Conservation (phyloP, 176 grass and related monocot genomes). For the Aegilops sharonensis region DNA sequence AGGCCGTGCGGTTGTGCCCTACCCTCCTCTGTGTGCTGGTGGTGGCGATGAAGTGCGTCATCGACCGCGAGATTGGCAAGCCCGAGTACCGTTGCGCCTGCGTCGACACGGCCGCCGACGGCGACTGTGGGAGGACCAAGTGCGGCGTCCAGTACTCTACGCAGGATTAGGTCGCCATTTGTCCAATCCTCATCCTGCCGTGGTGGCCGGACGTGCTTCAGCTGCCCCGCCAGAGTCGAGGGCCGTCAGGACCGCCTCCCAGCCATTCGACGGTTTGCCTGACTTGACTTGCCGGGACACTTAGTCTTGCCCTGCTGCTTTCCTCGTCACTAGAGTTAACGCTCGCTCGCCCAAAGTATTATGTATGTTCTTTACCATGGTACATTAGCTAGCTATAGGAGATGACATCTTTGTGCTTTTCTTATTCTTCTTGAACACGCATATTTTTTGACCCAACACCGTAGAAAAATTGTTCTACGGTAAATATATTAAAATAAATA, state of each 20-base stretch:
- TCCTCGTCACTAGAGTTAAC: slow-evolving; percentile 72
- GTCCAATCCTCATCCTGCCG: slow-evolving; percentile 52
- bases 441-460: neutral
- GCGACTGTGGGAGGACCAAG: slow-evolving; percentile 21
- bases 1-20: no score
- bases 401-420: neutral
- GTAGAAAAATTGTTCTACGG: no score
- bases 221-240: slow-evolving; percentile 56
- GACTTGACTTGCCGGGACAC: slow-evolving; percentile 43
- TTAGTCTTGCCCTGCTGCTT: slow-evolving; percentile 46
- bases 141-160: slow-evolving; percentile 54
- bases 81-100: neutral
- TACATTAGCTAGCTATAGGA: neutral
- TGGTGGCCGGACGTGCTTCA: slow-evolving; percentile 71
- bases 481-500: no score
- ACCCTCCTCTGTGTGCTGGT: no score
- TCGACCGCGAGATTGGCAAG: no score
- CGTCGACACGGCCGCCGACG: slow-evolving; percentile 31
- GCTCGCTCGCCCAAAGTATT: slow-evolving; percentile 62
- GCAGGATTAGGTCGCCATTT: slow-evolving; percentile 56
- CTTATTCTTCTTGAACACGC: neutral
- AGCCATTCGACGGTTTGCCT: slow-evolving; percentile 42
- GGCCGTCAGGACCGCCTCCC: neutral
- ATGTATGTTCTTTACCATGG: neutral
- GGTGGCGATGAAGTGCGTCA: no score